Conservation (phyloP, 352 stramenopile species). For the Aphanomyces astaci region DNA sequence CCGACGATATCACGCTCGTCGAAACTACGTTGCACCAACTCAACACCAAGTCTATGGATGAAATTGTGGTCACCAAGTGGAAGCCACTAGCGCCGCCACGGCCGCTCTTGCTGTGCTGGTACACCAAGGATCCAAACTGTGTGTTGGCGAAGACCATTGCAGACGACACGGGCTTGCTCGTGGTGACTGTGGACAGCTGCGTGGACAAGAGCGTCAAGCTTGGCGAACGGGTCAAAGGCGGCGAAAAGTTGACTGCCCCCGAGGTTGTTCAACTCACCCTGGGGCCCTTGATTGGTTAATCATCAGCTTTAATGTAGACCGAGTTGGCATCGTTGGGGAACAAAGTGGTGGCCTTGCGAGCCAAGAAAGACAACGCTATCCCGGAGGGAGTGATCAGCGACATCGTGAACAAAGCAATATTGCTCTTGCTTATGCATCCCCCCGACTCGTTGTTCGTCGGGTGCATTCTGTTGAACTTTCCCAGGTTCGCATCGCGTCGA, state of each 20-base stretch:
- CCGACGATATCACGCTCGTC: neutral
- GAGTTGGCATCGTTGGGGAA: constrained; percentile 43
- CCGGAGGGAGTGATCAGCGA: constrained; percentile 43
- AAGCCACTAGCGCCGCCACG: neutral
- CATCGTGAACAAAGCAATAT: constrained; percentile 29
- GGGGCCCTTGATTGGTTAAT: too few species aligned
- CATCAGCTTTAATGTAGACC: too few species aligned
- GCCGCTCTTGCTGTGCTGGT: constrained; percentile 13
- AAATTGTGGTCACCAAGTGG: constrained; percentile 4
- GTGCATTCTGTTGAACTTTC: constrained; percentile 8
- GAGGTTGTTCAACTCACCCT: too few species aligned
- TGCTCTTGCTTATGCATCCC: neutral
- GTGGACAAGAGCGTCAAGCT: constrained; percentile 46
- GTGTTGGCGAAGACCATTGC: neutral
- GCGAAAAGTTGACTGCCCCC: constrained; percentile 30
- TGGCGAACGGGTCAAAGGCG: constrained; percentile 46
- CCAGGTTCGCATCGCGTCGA: neutral
- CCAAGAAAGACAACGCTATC: constrained; percentile 42
- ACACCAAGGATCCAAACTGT: constrained; percentile 9
- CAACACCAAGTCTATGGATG: neutral
- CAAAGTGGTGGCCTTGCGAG: constrained; percentile 34
- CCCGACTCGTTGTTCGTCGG: neutral
- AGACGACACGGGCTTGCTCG: constrained; percentile 22
- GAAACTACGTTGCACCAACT: neutral
- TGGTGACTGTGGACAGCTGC: constrained; percentile 35